Base-by-base conservation (phyloP, 345 rosid species). In the Eucalyptus lansdowneana region DNA sequence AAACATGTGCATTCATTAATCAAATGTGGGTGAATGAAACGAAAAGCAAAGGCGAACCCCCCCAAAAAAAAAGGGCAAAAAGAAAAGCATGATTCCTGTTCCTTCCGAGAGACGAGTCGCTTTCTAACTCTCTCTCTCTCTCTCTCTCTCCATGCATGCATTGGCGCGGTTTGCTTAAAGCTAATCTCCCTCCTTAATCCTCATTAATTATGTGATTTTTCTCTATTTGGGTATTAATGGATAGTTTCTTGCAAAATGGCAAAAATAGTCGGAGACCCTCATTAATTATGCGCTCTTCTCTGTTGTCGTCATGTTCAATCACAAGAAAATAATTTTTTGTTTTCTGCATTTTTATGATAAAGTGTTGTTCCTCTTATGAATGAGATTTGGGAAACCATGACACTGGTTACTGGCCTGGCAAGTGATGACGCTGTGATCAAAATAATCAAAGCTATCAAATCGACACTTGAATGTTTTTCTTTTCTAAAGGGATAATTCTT, bases 1-100 rank as follows among this genome's bases (percentile, higher is more conserved):
- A 88, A 90, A 91, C 95, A 95, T 92, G 95, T 94, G 96, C 93
- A 88, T 92, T 90, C 95, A 91, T 92, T 93, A 90, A 92, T 90
- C 90, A 89, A 86, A 85, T 88, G 54, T 29, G 42, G 60, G 60
- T 53, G 94, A 90, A 91, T 88, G 94, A 92, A 87, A 91, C 88
- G 60, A 91, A 94, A 93, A 89, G 92, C 90, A 91, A 93, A 91
- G 90, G 65, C 62, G 90, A 89, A 80, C 89, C 83, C 90, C 45
- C 62, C 13, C 3, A 0, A 25, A 56, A 24, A 56, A n/a, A 40
- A 76, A 11, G 89, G 67, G 49, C 17, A 60, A 19, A 92, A 69
- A 89, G 58, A 88, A 92, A 91, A 91, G 94, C 94, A 90, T 88
- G 95, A 93, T 93, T 94, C 97, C 91, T 91, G 94, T 92, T 95